These are phyloP conservation scores for Boletus rufocinnamomeus DNA, from an alignment of 768 basidiomycete genomes.

Conservation along the genomic window DNA sequence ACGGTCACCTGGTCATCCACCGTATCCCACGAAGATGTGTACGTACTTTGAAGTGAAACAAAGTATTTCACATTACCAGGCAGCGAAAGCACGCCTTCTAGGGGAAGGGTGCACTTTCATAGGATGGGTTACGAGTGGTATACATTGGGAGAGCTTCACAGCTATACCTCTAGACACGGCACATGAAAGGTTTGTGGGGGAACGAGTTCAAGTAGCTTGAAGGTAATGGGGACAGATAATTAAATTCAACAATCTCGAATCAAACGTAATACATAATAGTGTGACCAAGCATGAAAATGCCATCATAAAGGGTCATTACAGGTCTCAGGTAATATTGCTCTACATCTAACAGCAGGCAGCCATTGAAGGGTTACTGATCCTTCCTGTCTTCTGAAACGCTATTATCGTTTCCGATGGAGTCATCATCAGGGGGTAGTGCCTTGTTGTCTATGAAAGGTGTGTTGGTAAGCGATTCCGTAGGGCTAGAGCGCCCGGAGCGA, in stretches of 20 bases:
- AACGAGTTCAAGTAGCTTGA: background rate
- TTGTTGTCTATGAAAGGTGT: constrained; percentile 35
- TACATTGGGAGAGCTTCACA: constrained; percentile 54
- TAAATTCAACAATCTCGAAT: constrained; percentile 6
- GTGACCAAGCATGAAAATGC: constrained; percentile 9
- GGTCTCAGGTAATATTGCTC: constrained; percentile 6
- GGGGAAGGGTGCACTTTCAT: constrained; percentile 50
- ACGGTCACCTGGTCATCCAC: constrained; percentile 11
- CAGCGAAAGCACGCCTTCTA: constrained; percentile 50
- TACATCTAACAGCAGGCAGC: background rate
- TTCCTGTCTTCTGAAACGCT: constrained; percentile 28
- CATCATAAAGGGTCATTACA: constrained; percentile 24
- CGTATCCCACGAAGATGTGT: constrained; percentile 17
- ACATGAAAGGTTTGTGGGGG: background rate
- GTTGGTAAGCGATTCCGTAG: constrained; percentile 42
- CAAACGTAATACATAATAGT: constrained; percentile 10
- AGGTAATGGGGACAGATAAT: background rate
- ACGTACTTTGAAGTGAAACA: constrained; percentile 53
- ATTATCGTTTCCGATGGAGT: constrained; percentile 19
- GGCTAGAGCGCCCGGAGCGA: constrained; percentile 56
- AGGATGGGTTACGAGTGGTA: constrained; percentile 64
- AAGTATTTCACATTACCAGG: constrained; percentile 46
- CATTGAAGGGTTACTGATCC: constrained; percentile 25
- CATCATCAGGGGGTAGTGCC: constrained; percentile 24
- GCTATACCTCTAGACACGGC: constrained; percentile 8